phyloP scores from a whole-genome alignment of 495 filamentous ascomycete species.

The Aspergillus biplanus region DNA sequence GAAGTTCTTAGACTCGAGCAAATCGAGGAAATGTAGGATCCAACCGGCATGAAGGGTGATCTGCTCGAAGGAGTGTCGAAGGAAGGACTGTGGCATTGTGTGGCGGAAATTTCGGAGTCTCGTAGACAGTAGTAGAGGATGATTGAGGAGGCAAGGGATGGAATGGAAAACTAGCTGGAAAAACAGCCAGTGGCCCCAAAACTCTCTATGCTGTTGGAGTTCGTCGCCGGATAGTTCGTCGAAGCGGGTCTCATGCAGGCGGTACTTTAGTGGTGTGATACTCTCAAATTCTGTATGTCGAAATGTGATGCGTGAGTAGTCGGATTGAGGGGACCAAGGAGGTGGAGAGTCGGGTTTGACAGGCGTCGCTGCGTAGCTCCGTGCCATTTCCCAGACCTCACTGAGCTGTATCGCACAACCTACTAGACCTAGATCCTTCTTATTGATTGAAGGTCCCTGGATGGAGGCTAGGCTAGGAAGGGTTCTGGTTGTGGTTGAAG shows the following conservation, averaged over 20 bases:
- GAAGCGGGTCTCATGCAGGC: constrained; percentile 16
- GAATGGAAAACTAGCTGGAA: constrained; percentile 17
- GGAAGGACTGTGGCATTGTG: constrained; percentile 18
- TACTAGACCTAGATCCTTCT: constrained; percentile 7
- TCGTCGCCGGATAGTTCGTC: constrained; percentile 8
- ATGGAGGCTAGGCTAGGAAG: neutral
- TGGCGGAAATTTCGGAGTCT: constrained; percentile 15
- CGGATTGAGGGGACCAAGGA: constrained; percentile 17
- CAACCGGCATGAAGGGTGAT: constrained; percentile 16
- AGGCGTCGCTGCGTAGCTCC: constrained; percentile 7
- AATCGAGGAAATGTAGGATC: constrained; percentile 14
- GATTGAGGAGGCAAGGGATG: constrained; percentile 15
- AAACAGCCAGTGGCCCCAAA: constrained; percentile 17
- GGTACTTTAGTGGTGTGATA: constrained; percentile 13
- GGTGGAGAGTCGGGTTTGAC: constrained; percentile 5
- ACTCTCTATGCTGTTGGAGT: constrained; percentile 9
- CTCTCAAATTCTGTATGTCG: constrained; percentile 19
- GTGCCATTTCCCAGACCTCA: constrained; percentile 16
- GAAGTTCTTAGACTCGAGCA: constrained; percentile 9
- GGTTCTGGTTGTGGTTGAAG: neutral
- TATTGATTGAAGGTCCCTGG: neutral
- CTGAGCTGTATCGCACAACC: constrained; percentile 16
- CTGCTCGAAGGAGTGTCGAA: constrained; percentile 16
- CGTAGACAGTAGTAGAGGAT: constrained; percentile 13
- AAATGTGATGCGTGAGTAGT: constrained; percentile 16